Base-by-base conservation (phyloP, 352 stramenopile species). In the Blastocystis sp. region DNA sequence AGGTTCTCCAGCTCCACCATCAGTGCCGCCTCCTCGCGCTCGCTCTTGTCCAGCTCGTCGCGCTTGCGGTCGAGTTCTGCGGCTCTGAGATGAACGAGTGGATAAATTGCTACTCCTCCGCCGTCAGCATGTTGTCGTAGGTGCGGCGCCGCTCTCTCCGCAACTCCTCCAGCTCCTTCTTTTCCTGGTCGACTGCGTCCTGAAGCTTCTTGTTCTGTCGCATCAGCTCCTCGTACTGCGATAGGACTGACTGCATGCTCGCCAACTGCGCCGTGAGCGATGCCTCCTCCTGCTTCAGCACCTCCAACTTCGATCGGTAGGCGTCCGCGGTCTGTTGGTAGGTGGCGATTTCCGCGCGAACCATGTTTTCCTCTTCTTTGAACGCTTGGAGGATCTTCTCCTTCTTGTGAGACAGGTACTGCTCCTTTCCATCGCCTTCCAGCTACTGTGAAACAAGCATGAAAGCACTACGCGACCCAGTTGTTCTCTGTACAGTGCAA, bases 21-120 rank as follows among this genome's bases (percentile, higher is more conserved):
- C 67, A 78, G n/a, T 27, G 46, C 44, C 7, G 67, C 67, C 24
- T 78, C 67, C 32, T 78, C 67, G 18, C 42, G 67, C 42, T 78
- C 67, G 29, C 42, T 61, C 51, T 57, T 11, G 24, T 78, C 67
- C 9, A 78, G 34, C 38, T 78, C 67, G 14, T 32, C 24, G 3
- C 67, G 46, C 36, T 42, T 56, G 14, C 27, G 44, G 18, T 9
- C 36, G 29, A 78, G 40, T 61, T 78, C 67, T 11, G 36, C 49
- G 4, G 36, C 48, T 78, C 44, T 51, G 21, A 56, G 8, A 38
- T 57, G 27, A 59, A 42, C 6, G 0, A 38, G 24, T 21, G 4
- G 18, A 27, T 42, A 29, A 27, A 4, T 46, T 32, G 3, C 42
- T 42, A 51, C 57, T 67, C 57, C 7, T 67, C 57, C 14, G 24